Evolutionary conservation across 2,329 filamentous ascomycete genomes (phyloP), one percentile per base, ranked within the genome.

Genomic region (Aspergillus pseudotamarii): DNA sequence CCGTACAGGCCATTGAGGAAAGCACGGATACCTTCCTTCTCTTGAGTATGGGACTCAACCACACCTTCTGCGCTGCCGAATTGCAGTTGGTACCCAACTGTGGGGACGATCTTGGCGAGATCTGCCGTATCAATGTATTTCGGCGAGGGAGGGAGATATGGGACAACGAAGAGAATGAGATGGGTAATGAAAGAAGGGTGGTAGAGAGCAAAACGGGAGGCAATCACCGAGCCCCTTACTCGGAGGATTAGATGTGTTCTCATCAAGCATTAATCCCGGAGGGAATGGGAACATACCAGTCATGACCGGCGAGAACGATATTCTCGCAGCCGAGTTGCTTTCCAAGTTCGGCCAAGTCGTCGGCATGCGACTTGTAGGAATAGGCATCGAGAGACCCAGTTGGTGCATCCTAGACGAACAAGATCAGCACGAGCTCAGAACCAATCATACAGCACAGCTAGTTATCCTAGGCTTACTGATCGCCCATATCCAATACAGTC

Each of bases 401-500:
- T 32, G 60, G 60, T 14, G 60, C 54, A 50, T 61, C 60, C 60
- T 61, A 19, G 23, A n/a, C 12, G 1, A 9, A n/a, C 30, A 2
- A 50, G 53, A 26, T 46, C 30, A 36, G 36, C 32, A 30, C 10
- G 23, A 38, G 19, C 9, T 4, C 34, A 14, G 3, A n/a, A 19
- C n/a, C 19, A 30, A 21, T 2, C 32, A 19, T 55, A 23, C n/a
- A 5, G 21, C n/a, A 12, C 16, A 38, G 34, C 19, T 21, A n/a
- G 9, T 21, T 6, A 26, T 19, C 9, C 5, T 10, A 2, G n/a
- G 58, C 54, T 23, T 34, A 61, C 60, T 19, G 60, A 53, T 34
- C 60, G 54, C 26, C 60, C 60, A 21, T 61, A 61, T 54, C 60
- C 60, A 19, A 61, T 58, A 46, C 60, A 61, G 46, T 61, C 60